Evolutionary conservation across 345 rosid species (phyloP), one percentile per base, ranked within the genome.

Genomic region (Acer campestre): DNA sequence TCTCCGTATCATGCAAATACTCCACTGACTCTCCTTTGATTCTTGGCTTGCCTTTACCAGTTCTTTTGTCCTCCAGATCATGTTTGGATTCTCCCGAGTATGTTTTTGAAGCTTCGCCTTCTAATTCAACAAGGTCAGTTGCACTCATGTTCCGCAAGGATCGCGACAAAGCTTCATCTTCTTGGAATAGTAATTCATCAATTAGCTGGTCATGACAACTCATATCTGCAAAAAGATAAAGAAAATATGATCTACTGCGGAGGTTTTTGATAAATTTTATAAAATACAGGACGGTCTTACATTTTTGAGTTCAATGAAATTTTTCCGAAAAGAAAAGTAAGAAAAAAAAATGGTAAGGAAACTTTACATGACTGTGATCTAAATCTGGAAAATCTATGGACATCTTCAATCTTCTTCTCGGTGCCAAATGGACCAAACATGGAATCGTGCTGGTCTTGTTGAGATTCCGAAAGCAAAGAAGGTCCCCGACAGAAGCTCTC

Each of bases 401-500:
- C 71, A n/a, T 81, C 67, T 11, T 22, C 46, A 11, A 20, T 56
- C 75, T 73, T 78, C 67, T 65, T 62, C 25, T 79, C 79, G 7
- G 40, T 3, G 31, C 73, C 22, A 35, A 20, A 42, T 25, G 73
- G 40, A 40, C 31, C 73, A 17, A 70, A 64, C 2, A 40, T 74
- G 23, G 69, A 49, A 25, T 63, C 29, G 20, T n/a, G 58, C 2
- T 68, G 82, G 53, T 90, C 89, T 17, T 83, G 83, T 23, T 53
- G 76, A 61, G 71, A 58, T 20, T 82, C 86, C 18, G 84, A 55
- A 11, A 86, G 73, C 72, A 72, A 82, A 68, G 81, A 77, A 58
- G 86, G 80, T 59, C 86, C 85, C 3, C 53, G 80, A 67, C 74
- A 80, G 80, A 92, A 91, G 88, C 98, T 91, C 87, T 89, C 93